Evolutionary conservation across 257 asterid genomes (phyloP), one percentile per base, ranked within the genome.

Genomic region (Solanum clarkiae): DNA sequence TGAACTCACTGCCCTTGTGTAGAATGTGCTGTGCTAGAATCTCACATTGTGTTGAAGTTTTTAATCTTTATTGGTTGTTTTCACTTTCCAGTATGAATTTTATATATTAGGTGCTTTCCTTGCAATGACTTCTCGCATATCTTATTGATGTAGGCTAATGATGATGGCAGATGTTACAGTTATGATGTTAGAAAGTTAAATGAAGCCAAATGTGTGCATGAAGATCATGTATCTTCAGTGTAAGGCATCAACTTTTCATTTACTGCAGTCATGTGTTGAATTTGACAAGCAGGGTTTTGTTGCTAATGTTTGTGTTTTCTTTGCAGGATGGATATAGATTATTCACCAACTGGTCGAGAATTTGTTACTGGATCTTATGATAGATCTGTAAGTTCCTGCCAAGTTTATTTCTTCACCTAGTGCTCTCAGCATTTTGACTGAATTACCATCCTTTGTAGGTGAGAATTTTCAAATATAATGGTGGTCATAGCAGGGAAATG

Each of bases 291-390:
- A 70, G 53, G 49, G 55, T 70, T 32, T 79, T 51, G 83, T 53
- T 22, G 29, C 57, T 45, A 84, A 32, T 53, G n/a, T 57, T 80
- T 79, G n/a, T 54, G 26, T 85, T 79, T 47, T 18, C 44, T 87
- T 40, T 88, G 89, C 91, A 96, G 99, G 74, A 94, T 96, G 99
- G 99, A 95, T 89, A 95, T 96, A 79, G 98, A 96, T 90, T 96
- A 95, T 88, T 95, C 99, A 56, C 98, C 99, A 84, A 95, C 97
- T 42, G 99, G 99, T 71, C 97, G 99, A 85, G 99, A 96, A 90
- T 96, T 96, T 88, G 99, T 95, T 44, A 95, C 99, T 20, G 98
- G 99, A 85, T 96, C 98, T 71, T 96, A 96, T 85, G 99, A 96
- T 88, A 92, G 99, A 91, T 94, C 98, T 54, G 99, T 96, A 89